Conservation (phyloP, 352 stramenopile genomes). For the Phytophthora niederhauseri region DNA sequence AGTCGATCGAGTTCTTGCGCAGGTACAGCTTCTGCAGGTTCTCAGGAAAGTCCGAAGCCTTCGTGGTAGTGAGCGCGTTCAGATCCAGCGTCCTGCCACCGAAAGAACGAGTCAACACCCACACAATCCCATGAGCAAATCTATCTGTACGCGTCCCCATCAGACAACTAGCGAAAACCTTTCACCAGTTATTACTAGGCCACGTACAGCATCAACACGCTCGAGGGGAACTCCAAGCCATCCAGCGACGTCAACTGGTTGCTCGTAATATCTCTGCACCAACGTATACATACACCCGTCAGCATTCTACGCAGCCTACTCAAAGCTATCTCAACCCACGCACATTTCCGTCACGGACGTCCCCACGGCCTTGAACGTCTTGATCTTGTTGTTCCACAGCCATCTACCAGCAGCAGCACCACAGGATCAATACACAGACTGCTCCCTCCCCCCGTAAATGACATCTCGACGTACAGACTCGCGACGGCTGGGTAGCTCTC, state of each 20-base stretch:
- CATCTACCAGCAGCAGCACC: conserved; percentile 16
- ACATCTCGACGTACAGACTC: conserved; percentile 26
- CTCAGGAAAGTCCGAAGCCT: conserved; percentile 29
- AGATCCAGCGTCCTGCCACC: conserved; percentile 32
- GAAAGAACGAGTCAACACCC: background rate
- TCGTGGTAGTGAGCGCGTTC: conserved; percentile 27
- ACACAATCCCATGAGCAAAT: conserved; percentile 19
- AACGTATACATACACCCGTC: conserved; percentile 13
- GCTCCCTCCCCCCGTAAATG: background rate
- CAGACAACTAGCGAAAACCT: conserved; percentile 6
- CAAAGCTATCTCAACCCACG: conserved; percentile 1
- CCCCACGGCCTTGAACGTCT: conserved; percentile 35
- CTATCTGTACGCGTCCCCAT: background rate
- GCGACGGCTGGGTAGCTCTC: conserved; percentile 37
- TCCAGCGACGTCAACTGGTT: conserved; percentile 39
- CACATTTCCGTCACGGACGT: conserved; percentile 52
- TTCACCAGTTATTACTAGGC: background rate
- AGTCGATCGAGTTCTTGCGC: conserved; percentile 43
- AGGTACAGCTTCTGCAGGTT: conserved; percentile 31
- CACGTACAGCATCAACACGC: conserved; percentile 31
- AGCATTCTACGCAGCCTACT: conserved; percentile 3
- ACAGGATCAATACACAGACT: background rate
- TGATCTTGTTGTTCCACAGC: conserved; percentile 57
- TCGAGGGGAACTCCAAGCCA: conserved; percentile 33
- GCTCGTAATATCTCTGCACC: conserved; percentile 29